Evolutionary conservation across 2,329 filamentous ascomycete genomes (phyloP), one percentile per base, ranked within the genome.

Genomic region (Coccinonectria pachysandricola): DNA sequence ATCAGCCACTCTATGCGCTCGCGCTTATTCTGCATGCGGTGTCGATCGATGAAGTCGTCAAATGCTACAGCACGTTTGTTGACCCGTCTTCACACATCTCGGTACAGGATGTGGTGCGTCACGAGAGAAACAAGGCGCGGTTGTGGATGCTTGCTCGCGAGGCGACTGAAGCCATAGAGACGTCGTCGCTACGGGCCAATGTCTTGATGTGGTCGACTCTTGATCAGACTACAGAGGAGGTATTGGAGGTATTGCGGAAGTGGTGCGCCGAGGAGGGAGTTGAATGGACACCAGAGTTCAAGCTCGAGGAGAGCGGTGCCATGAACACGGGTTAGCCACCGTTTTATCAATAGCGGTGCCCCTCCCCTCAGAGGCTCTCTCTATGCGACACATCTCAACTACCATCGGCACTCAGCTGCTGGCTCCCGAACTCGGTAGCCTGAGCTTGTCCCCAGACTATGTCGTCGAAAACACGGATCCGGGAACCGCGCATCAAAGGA

Each of bases 181-280:
- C 44, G 26, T 28, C 48, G 3, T 27, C 36, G 9, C 31, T 52
- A 13, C 55, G 42, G 21, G 50, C 52, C 13, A 43, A 49, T 12
- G 43, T 60, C 11, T 37, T 43, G 1, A 56, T 59, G 1, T 65
- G 64, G 62, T 56, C 55, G 7, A 50, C 50, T 3, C 47, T 65
- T 7, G 60, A 67, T 30, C 63, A 66, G 9, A 50, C 58, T 6
- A 57, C 59, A 8, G 42, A 48, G 6, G 44, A 48, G 5, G 50
- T 54, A 8, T 37, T 68, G 29, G 48, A 45, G 6, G 44, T 65
- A 4, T 45, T 69, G 36, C 50, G 49, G 3, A 45, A 50, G 13
- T 68, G 63, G 59, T 60, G 57, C 22, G 50, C 53, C 7, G 53
- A 57, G 3, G 61, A 68, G 32, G 45, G 46, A 5, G 54, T 67